Evolutionary conservation across 2,329 filamentous ascomycete species (phyloP).

Genomic region (Scolecobasidium constrictum): DNA sequence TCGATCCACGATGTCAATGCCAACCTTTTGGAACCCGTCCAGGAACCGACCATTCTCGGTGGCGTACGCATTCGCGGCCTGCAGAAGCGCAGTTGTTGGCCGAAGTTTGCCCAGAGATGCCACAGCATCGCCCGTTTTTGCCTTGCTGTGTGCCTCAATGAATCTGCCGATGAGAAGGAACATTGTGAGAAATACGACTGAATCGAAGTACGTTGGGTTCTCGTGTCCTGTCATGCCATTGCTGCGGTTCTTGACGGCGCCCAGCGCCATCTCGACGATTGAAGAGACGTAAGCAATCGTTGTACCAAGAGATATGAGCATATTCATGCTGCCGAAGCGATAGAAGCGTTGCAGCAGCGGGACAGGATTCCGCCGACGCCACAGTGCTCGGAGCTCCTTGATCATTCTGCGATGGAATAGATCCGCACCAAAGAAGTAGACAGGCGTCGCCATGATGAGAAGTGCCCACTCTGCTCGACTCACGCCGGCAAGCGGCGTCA

Average conservation of each 20-base stretch:
- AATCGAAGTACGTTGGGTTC: conserved; percentile 64
- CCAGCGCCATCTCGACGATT: conserved; percentile 60
- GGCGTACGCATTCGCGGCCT: conserved; percentile 34
- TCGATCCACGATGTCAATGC: conserved; percentile 51
- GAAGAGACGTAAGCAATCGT: conserved; percentile 81
- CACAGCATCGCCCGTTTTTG: conserved; percentile 78
- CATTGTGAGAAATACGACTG: conserved; percentile 80
- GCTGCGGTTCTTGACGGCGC: conserved; percentile 25
- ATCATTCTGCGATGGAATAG: conserved; percentile 70
- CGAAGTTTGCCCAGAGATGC: conserved; percentile 67
- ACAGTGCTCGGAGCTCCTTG: conserved; percentile 68
- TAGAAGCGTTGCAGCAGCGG: conserved; percentile 69
- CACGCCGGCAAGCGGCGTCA: conserved; percentile 56
- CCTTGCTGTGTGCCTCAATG: conserved; percentile 83
- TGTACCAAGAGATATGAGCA: conserved; percentile 81
- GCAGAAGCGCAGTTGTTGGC: conserved; percentile 62
- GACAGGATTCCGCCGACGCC: conserved; percentile 63
- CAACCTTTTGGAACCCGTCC: conserved; percentile 31
- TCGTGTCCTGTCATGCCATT: background rate
- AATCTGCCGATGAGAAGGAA: conserved; percentile 65
- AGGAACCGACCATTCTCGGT: conserved; percentile 17
- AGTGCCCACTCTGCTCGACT: conserved; percentile 68
- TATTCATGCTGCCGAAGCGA: conserved; percentile 94
- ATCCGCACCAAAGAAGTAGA: conserved; percentile 80
- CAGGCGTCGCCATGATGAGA: conserved; percentile 70